These are phyloP conservation scores for Hypocreales sp. DNA, from an alignment of 2,329 filamentous ascomycete genomes.

Conservation along the genomic window DNA sequence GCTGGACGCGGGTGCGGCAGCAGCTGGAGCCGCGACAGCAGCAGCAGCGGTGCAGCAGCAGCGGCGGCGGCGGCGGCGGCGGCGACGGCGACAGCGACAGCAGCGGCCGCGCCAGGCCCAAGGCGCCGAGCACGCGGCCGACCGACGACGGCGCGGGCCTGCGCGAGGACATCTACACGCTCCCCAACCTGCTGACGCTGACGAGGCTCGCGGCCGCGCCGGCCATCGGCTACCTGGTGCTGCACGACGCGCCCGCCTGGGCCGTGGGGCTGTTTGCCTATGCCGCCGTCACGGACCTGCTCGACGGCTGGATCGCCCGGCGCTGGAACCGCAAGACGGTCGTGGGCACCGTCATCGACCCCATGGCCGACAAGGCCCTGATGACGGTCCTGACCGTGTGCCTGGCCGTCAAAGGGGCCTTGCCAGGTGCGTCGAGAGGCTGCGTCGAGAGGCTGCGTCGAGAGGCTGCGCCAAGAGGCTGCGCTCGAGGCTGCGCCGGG, in stretches of 20 bases:
- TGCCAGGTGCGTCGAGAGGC: constrained; percentile 52
- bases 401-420: constrained; percentile 63
- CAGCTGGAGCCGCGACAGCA: no score
- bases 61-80: no score
- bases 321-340: constrained; percentile 82
- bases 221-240: constrained; percentile 72
- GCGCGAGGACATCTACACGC: constrained; percentile 88
- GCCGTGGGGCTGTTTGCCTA: constrained; percentile 83
- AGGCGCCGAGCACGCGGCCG: no score
- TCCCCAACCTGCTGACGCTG: constrained; percentile 89
- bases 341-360: constrained; percentile 86
- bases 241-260: constrained; percentile 65
- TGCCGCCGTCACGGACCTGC: constrained; percentile 76
- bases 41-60: no score
- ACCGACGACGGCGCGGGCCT: no score
- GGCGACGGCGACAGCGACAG: no score
- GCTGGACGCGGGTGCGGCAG: no score
- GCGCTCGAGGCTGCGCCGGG: no score
- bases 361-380: constrained; percentile 90
- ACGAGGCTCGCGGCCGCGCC: constrained; percentile 74
- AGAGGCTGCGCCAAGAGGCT: no score
- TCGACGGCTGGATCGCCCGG: constrained; percentile 89
- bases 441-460: no score
- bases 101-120: no score
- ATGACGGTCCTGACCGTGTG: constrained; percentile 90